Evolutionary conservation across 441 rosid genomes (phyloP).

Genomic region (Erysimum cheiri): DNA sequence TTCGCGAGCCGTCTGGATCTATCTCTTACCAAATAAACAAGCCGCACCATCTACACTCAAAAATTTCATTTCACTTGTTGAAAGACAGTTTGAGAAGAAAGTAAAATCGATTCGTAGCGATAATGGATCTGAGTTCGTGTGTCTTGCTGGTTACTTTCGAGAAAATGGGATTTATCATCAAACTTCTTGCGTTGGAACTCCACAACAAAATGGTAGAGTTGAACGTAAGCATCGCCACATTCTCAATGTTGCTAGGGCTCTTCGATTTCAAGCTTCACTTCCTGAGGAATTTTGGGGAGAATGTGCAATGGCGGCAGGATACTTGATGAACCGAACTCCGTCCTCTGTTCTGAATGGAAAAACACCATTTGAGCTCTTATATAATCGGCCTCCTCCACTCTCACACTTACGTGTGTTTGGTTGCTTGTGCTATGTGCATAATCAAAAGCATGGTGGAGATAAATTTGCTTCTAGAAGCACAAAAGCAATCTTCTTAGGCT

Average conservation of each 20-base stretch:
- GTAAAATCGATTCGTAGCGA: neutral
- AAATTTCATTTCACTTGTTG: neutral
- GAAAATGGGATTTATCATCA: fast-evolving
- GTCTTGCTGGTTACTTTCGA: fast-evolving
- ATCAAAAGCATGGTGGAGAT: no score
- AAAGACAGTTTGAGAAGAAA: neutral
- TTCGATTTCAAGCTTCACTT: neutral
- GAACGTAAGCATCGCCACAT: neutral
- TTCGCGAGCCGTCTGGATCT: no score
- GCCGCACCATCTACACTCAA: neutral
- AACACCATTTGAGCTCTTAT: no score
- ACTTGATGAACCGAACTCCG: neutral
- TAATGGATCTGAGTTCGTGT: neutral
- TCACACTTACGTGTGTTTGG: no score
- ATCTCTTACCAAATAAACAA: no score
- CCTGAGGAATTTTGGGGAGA: neutral
- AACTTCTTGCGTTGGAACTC: neutral
- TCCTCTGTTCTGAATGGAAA: neutral
- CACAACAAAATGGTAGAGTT: neutral
- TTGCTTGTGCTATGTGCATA: no score
- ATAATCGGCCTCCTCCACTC: no score
- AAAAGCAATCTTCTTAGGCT: no score
- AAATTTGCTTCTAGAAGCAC: no score
- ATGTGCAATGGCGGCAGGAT: fast-evolving
- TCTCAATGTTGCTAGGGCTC: neutral